These are phyloP conservation scores for Mycena belliarum DNA, from an alignment of 768 basidiomycete species.

Conservation along the genomic window DNA sequence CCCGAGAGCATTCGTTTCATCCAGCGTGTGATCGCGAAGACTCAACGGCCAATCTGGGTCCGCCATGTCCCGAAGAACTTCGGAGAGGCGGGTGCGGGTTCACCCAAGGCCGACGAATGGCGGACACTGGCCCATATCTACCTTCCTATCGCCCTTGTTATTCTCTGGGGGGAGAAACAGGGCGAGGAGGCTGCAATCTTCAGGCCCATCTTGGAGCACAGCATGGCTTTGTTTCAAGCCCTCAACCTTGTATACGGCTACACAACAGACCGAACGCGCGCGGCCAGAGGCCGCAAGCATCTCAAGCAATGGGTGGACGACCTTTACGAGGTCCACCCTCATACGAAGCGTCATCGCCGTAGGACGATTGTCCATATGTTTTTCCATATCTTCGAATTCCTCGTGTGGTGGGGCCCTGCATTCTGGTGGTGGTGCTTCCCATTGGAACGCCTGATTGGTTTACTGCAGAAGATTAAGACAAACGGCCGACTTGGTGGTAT, in stretches of 20 bases:
- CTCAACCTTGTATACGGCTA: conserved; percentile 19
- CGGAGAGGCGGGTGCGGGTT: conserved; percentile 29
- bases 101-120: conserved; percentile 40
- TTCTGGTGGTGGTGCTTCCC: conserved; percentile 41
- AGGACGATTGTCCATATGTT: background rate
- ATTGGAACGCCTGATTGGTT: conserved; percentile 38
- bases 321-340: conserved; percentile 26
- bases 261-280: conserved; percentile 8
- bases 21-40: conserved; percentile 24
- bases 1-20: conserved; percentile 10
- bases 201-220: conserved; percentile 25
- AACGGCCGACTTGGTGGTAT: conserved; percentile 32
- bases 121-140: conserved; percentile 27
- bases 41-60: conserved; percentile 26
- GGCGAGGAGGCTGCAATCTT: background rate
- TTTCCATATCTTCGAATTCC: conserved; percentile 35
- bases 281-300: conserved; percentile 3
- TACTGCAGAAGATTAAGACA: conserved; percentile 31
- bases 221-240: conserved; percentile 29
- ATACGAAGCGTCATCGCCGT: conserved; percentile 18
- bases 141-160: conserved; percentile 32
- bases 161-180: conserved; percentile 29
- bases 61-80: conserved; percentile 29
- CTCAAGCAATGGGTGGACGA: conserved; percentile 27
- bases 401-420: conserved; percentile 34